Conservation (phyloP, 176 grass and related monocot genomes). For the Carex littledalei region DNA sequence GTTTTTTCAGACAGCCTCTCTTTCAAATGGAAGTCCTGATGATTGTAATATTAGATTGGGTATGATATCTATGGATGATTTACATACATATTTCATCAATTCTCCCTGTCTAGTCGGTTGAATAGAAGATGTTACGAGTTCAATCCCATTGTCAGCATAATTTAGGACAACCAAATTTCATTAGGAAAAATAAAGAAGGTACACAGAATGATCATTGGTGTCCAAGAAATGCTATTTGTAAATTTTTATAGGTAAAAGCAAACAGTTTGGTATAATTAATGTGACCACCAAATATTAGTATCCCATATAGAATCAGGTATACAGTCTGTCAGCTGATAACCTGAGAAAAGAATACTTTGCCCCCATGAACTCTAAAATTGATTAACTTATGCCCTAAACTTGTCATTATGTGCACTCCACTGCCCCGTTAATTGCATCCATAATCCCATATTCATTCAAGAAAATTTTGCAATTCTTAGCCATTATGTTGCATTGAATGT, state of each 20-base stretch:
- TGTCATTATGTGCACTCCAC: background rate
- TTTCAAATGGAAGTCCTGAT: conserved; percentile 5
- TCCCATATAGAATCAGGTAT: background rate
- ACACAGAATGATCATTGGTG: background rate
- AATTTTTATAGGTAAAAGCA: background rate
- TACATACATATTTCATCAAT: background rate
- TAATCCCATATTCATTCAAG: background rate
- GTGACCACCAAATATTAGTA: background rate
- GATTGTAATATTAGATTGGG: conserved; percentile 7
- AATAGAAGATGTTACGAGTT: background rate
- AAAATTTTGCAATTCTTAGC: background rate
- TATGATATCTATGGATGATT: background rate
- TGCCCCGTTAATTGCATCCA: background rate
- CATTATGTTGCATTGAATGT: conserved; percentile 2
- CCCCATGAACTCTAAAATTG: background rate
- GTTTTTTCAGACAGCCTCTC: background rate
- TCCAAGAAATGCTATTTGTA: background rate
- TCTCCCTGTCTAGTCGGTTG: background rate
- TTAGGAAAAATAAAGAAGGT: background rate
- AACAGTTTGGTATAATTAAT: background rate
- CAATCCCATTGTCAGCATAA: background rate
- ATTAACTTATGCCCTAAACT: background rate
- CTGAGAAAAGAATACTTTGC: background rate
- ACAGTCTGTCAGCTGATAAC: background rate
- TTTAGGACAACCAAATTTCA: background rate